Percentiles rank a stretch among this genome's conserved stretches.
These are phyloP conservation scores for Nidularia sp. DNA, from an alignment of 768 basidiomycete species.

Conservation along the genomic window DNA sequence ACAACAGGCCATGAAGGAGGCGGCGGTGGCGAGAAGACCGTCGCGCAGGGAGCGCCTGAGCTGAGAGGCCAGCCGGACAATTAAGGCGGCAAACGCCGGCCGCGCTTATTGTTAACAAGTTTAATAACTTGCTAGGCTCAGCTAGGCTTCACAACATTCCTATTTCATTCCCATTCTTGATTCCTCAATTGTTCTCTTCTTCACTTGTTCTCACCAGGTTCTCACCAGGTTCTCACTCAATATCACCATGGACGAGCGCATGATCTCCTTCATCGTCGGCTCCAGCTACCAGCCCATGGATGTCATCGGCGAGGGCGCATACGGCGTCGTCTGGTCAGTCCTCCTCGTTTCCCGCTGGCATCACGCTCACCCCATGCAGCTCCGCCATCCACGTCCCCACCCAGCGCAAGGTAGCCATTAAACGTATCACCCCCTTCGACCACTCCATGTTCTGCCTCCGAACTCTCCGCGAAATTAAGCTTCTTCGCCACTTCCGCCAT, in stretches of 20 bases:
- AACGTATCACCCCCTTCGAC: conserved; percentile 93
- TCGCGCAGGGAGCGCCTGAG: no score
- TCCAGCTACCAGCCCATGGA: conserved; percentile 69
- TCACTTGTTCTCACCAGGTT: no score
- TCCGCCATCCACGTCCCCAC: conserved; percentile 78
- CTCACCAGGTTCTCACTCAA: no score
- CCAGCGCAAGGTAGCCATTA: conserved; percentile 88
- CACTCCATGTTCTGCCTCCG: conserved; percentile 90
- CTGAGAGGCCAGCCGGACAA: no score
- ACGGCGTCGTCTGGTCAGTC: conserved; percentile 78
- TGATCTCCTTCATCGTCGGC: conserved; percentile 43
- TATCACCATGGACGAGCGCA: conserved; percentile 16
- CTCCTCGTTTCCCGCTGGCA: conserved; percentile 3
- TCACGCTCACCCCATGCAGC: conserved; percentile 23
- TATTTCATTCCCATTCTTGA: no score
- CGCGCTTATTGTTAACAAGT: no score
- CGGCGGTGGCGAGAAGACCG: no score
- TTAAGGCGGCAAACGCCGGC: no score
- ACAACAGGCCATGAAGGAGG: no score
- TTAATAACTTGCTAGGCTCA: no score
- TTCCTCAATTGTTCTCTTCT: no score
- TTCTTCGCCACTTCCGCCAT: conserved; percentile 82
- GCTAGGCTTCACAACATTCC: no score
- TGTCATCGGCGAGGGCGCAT: conserved; percentile 92
- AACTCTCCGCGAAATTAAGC: conserved; percentile 87